These are phyloP conservation scores for Pseudodiploospora longispora DNA, from an alignment of 2,329 filamentous ascomycete genomes.

Conservation along the genomic window DNA sequence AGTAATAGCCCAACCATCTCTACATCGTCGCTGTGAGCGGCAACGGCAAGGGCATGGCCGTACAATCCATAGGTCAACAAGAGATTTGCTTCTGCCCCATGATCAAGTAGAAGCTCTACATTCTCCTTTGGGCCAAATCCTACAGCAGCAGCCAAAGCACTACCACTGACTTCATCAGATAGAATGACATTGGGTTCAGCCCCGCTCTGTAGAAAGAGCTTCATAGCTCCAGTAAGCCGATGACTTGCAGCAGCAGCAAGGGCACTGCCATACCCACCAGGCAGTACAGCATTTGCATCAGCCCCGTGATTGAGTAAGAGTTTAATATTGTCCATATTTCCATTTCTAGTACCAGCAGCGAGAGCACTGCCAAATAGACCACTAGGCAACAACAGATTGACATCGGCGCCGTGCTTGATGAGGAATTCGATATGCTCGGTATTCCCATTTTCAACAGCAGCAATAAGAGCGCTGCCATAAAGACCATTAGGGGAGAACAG, in stretches of 20 bases:
- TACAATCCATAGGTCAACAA: not conserved
- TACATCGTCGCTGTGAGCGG: not conserved
- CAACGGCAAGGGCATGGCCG: not conserved
- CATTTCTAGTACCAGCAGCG: not conserved
- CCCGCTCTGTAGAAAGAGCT: too few species aligned
- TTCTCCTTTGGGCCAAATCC: accelerated
- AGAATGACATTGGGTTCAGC: too few species aligned
- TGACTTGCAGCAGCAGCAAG: too few species aligned
- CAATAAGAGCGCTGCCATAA: not conserved
- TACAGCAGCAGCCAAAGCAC: not conserved
- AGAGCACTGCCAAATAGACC: not conserved
- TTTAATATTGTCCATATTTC: not conserved
- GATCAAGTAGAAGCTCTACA: not conserved
- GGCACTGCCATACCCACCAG: not conserved
- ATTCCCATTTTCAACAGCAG: accelerated
- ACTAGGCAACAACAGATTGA: not conserved
- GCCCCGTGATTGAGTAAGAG: conserved; percentile 1
- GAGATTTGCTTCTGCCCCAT: not conserved
- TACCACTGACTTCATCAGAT: accelerated
- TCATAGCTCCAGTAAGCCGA: too few species aligned
- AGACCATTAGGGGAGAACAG: too few species aligned
- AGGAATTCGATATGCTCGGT: not conserved
- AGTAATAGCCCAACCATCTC: not conserved
- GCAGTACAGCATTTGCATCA: not conserved
- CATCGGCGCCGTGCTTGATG: not conserved